Conservation (phyloP, 208 protist genomes). For the Leishmania tarentolae region DNA sequence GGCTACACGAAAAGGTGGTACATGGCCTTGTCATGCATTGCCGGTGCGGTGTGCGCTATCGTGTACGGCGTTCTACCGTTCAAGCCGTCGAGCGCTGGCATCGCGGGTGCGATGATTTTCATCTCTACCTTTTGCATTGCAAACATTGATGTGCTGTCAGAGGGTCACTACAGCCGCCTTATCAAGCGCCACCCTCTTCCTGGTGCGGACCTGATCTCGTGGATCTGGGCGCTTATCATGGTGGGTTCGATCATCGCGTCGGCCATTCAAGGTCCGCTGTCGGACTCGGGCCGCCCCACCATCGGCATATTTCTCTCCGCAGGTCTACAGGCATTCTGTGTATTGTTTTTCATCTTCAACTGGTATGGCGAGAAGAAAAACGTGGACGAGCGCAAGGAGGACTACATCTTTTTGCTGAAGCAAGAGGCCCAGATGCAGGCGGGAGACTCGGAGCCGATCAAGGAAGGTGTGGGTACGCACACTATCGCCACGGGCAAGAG, state of each 20-base stretch:
- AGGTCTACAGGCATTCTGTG: conserved; percentile 32
- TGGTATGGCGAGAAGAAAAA: conserved; percentile 66
- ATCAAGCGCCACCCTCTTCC: conserved; percentile 41
- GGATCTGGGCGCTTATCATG: conserved; percentile 53
- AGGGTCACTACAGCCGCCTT: conserved; percentile 65
- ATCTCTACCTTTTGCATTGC: conserved; percentile 44
- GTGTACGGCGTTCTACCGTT: conserved; percentile 48
- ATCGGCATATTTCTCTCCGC: conserved; percentile 46
- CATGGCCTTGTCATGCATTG: conserved; percentile 43
- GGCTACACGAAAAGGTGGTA: conserved; percentile 69
- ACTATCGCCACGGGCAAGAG: background rate
- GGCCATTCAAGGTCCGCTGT: conserved; percentile 45
- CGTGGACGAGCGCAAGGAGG: conserved; percentile 43
- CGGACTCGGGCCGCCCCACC: conserved; percentile 38
- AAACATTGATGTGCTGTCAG: conserved; percentile 56
- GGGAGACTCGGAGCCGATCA: conserved; percentile 5
- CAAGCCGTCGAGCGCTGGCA: conserved; percentile 35
- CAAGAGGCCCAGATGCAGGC: conserved; percentile 20
- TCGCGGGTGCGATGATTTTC: conserved; percentile 50
- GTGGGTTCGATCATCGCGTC: conserved; percentile 40
- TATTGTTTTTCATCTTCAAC: conserved; percentile 54
- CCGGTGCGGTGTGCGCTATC: conserved; percentile 36
- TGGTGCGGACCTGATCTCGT: conserved; percentile 45
- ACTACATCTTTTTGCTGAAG: conserved; percentile 37
- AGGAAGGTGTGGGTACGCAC: background rate